Conservation (phyloP, 2,329 filamentous ascomycete species). For the Fusarium nematophilum region DNA sequence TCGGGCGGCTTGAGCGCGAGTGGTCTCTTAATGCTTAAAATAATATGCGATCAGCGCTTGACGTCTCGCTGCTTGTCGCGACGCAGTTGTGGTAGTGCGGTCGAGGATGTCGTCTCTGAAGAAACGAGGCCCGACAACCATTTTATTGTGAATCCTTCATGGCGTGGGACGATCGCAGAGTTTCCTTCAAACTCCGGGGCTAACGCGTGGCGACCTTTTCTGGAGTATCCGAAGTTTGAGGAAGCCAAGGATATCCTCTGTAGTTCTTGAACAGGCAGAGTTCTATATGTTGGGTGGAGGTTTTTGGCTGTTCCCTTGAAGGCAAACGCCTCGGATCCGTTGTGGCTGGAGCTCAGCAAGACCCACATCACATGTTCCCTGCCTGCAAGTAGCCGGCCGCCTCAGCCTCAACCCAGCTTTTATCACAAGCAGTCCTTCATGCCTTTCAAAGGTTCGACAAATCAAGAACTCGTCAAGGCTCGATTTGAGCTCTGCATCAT, state of each 20-base stretch:
- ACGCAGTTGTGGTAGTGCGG: constrained; percentile 8
- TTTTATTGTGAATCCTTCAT: constrained; percentile 30
- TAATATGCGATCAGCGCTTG: not conserved
- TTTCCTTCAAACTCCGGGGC: not conserved
- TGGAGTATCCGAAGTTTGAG: not conserved
- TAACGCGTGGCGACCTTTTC: not conserved
- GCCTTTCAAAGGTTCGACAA: not conserved
- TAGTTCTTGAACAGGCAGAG: no score
- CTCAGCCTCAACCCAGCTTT: constrained; percentile 6
- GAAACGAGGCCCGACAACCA: constrained; percentile 29
- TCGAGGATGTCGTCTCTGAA: constrained; percentile 21
- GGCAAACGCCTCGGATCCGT: no score
- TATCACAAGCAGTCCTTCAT: not conserved
- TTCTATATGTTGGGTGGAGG: no score
- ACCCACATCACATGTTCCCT: not conserved
- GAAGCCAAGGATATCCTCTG: not conserved
- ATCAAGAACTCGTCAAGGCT: not conserved
- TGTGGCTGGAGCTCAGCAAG: constrained; percentile 1
- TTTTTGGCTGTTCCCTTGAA: no score
- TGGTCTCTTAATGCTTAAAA: not conserved
- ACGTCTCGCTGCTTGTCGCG: not conserved
- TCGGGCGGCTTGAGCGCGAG: not conserved
- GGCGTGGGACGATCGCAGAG: constrained; percentile 4
- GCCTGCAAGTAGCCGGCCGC: not conserved
- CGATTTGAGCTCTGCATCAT: not conserved